phyloP scores from a whole-genome alignment of 176 grass and related monocot genomes.

The Triticum dicoccoides region DNA sequence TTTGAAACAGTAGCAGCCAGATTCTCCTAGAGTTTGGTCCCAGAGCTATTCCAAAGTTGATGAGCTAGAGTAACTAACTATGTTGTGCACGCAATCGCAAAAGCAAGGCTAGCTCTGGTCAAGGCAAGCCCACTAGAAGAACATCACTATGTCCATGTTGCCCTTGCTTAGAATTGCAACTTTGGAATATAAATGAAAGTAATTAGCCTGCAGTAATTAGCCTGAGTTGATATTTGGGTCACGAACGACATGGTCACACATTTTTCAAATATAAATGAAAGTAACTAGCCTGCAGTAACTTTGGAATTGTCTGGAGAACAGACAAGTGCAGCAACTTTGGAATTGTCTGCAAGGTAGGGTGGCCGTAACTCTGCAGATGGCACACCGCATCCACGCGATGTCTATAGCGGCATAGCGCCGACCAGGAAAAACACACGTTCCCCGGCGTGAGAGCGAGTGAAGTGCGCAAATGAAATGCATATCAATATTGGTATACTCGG shows the following conservation, averaged over 20 bases:
- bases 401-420: background rate
- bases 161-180: background rate
- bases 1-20: background rate
- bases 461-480: background rate
- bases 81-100: background rate
- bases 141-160: background rate
- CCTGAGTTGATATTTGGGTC: background rate
- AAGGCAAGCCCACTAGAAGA: background rate
- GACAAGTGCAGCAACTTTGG: background rate
- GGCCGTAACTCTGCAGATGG: too few species aligned
- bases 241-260: background rate
- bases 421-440: background rate
- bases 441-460: background rate
- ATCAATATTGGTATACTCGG: background rate
- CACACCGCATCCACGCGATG: background rate
- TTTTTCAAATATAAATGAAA: background rate
- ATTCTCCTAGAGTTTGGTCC: background rate
- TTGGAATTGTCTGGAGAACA: too few species aligned
- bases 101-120: background rate
- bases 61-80: background rate
- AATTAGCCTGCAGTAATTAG: too few species aligned
- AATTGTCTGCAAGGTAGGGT: background rate
- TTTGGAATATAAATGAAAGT: too few species aligned
- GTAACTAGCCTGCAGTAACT: background rate
- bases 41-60: background rate